A percentile compares a stretch with the other conserved stretches of the same genome.
phyloP scores from a whole-genome alignment of 164 flowering plant genomes.

The Akebia trifoliata region DNA sequence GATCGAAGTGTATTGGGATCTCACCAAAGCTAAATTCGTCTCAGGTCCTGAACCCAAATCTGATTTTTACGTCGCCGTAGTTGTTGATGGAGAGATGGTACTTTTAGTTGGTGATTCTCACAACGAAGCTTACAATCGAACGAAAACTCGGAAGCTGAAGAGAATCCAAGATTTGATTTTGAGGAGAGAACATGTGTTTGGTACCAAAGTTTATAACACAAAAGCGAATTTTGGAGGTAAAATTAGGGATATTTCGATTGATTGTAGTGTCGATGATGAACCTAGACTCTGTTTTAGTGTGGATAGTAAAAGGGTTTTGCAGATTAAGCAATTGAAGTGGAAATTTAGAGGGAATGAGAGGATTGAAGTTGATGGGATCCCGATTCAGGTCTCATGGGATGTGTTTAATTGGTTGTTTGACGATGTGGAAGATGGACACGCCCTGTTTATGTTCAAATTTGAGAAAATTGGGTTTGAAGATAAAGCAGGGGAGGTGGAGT shows the following conservation, averaged over 20 bases:
- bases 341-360: conserved; percentile 79
- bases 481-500: no score
- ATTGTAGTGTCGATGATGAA: conserved; percentile 37
- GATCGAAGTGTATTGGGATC: conserved; percentile 48
- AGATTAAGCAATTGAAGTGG: conserved; percentile 67
- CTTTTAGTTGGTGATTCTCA: conserved; percentile 63
- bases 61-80: conserved; percentile 58
- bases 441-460: conserved; percentile 65
- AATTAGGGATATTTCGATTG: conserved; percentile 46
- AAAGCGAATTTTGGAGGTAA: conserved; percentile 54
- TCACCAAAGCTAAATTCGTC: conserved; percentile 48
- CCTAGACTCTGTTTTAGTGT: conserved; percentile 41
- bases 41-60: conserved; percentile 66
- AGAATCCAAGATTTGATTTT: conserved; percentile 27
- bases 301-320: conserved; percentile 46
- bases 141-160: conserved; percentile 24
- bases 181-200: conserved; percentile 64
- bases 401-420: conserved; percentile 78
- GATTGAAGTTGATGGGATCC: conserved; percentile 53
- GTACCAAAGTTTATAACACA: conserved; percentile 44
- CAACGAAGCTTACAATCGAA: conserved; percentile 36
- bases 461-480: conserved; percentile 27
- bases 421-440: conserved; percentile 38
- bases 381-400: conserved; percentile 77
- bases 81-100: conserved; percentile 38